Percentiles rank a stretch among this genome's conserved stretches.
These are phyloP conservation scores for Myxozyma geophila DNA, from an alignment of 805 yeast genomes.

Conservation along the genomic window DNA sequence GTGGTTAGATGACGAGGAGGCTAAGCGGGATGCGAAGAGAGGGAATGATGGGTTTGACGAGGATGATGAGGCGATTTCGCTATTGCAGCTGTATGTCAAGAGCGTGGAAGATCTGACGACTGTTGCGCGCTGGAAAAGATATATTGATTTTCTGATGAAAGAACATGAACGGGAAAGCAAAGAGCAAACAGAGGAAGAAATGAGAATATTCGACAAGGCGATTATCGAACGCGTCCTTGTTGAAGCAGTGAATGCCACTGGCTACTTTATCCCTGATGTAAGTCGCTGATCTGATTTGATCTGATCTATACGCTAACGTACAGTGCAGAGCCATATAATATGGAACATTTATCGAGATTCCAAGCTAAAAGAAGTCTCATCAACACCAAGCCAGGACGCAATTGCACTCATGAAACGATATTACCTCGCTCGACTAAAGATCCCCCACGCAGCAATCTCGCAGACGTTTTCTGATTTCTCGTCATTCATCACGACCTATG, in stretches of 20 bases:
- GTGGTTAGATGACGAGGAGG: constrained; percentile 28
- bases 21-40: background rate
- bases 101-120: constrained; percentile 30
- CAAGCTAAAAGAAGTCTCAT: constrained; percentile 3
- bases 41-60: constrained; percentile 6
- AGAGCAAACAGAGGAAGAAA: constrained; percentile 4
- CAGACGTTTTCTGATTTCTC: constrained; percentile 42
- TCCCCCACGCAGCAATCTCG: constrained; percentile 40
- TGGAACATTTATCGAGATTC: constrained; percentile 38
- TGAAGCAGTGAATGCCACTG: constrained; percentile 35
- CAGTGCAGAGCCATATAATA: constrained; percentile 27
- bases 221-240: constrained; percentile 16
- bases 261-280: constrained; percentile 29
- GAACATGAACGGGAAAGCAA: constrained; percentile 11
- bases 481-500: constrained; percentile 38
- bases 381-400: constrained; percentile 11
- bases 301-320: background rate
- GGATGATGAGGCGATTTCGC: constrained; percentile 15
- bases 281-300: background rate
- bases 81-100: constrained; percentile 19
- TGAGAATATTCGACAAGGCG: constrained; percentile 11
- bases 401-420: constrained; percentile 20
- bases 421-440: constrained; percentile 38
- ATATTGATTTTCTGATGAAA: constrained; percentile 20
- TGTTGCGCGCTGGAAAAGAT: constrained; percentile 29